Conservation (phyloP, 805 yeast genomes). For the Metschnikowia similis region DNA sequence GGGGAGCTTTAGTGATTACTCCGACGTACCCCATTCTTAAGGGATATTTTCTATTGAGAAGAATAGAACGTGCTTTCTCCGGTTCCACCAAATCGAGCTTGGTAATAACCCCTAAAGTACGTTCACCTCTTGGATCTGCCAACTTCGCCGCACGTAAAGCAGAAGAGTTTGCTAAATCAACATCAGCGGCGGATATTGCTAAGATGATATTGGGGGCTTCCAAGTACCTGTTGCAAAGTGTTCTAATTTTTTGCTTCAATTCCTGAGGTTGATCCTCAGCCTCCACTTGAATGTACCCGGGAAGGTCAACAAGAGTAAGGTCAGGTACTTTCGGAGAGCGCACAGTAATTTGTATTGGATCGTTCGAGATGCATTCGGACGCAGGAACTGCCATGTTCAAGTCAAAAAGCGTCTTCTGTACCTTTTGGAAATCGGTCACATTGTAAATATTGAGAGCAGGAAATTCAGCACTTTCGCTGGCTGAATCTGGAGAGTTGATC, state of each 20-base stretch:
- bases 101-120: constrained; percentile 95
- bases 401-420: constrained; percentile 82
- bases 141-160: constrained; percentile 85
- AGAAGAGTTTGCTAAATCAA: constrained; percentile 92
- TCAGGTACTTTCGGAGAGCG: constrained; percentile 88
- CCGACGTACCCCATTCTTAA: constrained; percentile 97
- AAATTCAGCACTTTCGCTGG: constrained; percentile 87
- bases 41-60: constrained; percentile 81
- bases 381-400: constrained; percentile 89
- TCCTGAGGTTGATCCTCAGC: constrained; percentile 93
- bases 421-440: constrained; percentile 82
- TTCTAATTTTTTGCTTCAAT: constrained; percentile 72
- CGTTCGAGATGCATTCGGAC: constrained; percentile 80
- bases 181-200: constrained; percentile 97
- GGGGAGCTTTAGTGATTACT: constrained; percentile 83
- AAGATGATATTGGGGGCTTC: constrained; percentile 90
- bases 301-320: constrained; percentile 87
- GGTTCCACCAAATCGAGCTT: constrained; percentile 89
- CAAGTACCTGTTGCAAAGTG: constrained; percentile 77
- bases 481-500: constrained; percentile 75
- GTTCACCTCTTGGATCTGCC: constrained; percentile 90
- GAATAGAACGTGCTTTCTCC: constrained; percentile 57
- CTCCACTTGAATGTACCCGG: constrained; percentile 96
- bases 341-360: constrained; percentile 89
- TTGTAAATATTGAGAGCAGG: constrained; percentile 83